phyloP scores from a whole-genome alignment of 169 alveolate species.

The Babesia bigemina region DNA sequence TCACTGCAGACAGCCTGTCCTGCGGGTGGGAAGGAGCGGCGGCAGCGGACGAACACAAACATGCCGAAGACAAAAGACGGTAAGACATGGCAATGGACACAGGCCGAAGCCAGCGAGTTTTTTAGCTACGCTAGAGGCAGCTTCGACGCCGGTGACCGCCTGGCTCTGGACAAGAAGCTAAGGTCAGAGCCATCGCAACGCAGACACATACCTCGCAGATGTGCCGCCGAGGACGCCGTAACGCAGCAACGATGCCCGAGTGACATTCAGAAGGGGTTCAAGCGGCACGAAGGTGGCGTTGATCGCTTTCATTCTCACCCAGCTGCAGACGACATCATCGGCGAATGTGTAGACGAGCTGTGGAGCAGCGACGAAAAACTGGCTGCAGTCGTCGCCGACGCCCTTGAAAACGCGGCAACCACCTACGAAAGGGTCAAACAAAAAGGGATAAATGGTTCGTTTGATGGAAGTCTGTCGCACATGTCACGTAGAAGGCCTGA shows the following conservation, averaged over 20 bases:
- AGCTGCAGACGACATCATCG: constrained; percentile 37
- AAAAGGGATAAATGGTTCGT: constrained; percentile 54
- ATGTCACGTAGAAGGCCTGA: constrained; percentile 43
- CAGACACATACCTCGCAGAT: background rate
- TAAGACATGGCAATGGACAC: constrained; percentile 19
- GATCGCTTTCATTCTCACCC: background rate
- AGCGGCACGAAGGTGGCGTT: constrained; percentile 36
- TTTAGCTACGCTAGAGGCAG: constrained; percentile 31
- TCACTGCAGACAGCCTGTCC: background rate
- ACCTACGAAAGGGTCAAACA: constrained; percentile 35
- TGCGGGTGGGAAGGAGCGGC: background rate
- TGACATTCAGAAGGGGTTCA: background rate
- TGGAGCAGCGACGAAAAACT: constrained; percentile 45
- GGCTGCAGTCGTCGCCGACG: constrained; percentile 43
- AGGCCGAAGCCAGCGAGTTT: constrained; percentile 20
- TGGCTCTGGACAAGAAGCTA: constrained; percentile 34
- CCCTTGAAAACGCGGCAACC: constrained; percentile 37
- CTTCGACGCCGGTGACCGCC: constrained; percentile 41
- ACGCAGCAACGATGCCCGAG: background rate
- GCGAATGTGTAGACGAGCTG: constrained; percentile 55
- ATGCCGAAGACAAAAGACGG: background rate
- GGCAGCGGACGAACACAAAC: constrained; percentile 1
- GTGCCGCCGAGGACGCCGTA: constrained; percentile 7
- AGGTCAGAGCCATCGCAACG: constrained; percentile 17
- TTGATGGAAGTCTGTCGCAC: background rate